phyloP scores from a whole-genome alignment of 345 rosid genomes.

The Iberis pinnata region DNA sequence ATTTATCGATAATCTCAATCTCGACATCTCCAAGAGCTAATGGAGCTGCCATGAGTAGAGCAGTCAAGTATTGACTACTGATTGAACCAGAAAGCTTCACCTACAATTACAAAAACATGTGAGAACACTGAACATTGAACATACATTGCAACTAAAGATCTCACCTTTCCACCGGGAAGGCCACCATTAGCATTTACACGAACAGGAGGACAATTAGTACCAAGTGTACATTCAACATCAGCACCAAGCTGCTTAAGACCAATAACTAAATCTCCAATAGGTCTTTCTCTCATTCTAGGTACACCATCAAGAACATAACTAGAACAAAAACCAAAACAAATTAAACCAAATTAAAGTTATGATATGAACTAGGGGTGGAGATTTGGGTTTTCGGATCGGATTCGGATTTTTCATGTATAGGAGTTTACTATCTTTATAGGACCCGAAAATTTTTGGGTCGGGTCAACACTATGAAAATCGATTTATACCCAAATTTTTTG shows the following conservation, averaged over 20 bases:
- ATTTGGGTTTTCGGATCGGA: too few relatives aligned
- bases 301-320: constrained; percentile 82
- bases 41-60: constrained; percentile 86
- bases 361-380: too few relatives aligned
- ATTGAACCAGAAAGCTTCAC: constrained; percentile 76
- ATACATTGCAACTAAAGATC: neutral
- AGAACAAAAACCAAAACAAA: constrained; percentile 2
- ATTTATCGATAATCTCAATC: constrained; percentile 66
- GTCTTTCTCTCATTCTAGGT: constrained; percentile 87
- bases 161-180: constrained; percentile 67
- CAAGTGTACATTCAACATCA: constrained; percentile 49
- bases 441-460: too few relatives aligned
- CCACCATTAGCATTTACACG: constrained; percentile 62
- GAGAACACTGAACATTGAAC: neutral
- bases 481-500: too few relatives aligned
- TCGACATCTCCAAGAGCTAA: constrained; percentile 75
- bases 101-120: constrained; percentile 35
- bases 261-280: constrained; percentile 67
- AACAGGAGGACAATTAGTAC: constrained; percentile 76
- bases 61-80: constrained; percentile 85
- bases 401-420: too few relatives aligned
- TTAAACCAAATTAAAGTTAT: too few relatives aligned
- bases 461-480: too few relatives aligned
- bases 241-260: constrained; percentile 88
- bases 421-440: too few relatives aligned